phyloP scores from a whole-genome alignment of 148 eudicot genomes.

The Arctostaphylos glauca region DNA sequence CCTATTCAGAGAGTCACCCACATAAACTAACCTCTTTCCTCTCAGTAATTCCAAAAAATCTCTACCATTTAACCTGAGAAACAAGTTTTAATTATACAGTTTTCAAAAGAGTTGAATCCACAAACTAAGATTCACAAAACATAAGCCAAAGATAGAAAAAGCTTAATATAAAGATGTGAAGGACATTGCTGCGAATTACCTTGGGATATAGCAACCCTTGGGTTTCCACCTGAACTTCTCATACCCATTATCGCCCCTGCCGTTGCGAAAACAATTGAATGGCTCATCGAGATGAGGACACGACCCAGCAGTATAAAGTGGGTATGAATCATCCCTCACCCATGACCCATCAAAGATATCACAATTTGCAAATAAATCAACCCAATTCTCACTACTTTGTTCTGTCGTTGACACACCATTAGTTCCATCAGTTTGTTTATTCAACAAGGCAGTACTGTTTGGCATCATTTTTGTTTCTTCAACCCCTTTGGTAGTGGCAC shows the following conservation, averaged over 20 bases:
- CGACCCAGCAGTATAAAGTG: slow-evolving; percentile 59
- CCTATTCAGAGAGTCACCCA: slow-evolving; percentile 86
- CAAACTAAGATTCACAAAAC: neutral
- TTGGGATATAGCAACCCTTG: slow-evolving; percentile 57
- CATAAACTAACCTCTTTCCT: slow-evolving; percentile 71
- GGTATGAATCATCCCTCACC: slow-evolving; percentile 67
- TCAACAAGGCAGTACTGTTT: slow-evolving; percentile 3
- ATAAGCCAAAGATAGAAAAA: neutral
- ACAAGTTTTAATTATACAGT: slow-evolving; percentile 7
- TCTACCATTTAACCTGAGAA: slow-evolving; percentile 54
- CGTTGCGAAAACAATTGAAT: slow-evolving; percentile 57
- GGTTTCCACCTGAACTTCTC: slow-evolving; percentile 78
- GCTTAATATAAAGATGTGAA: neutral
- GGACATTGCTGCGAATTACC: slow-evolving; percentile 29
- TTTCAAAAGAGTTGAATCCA: neutral
- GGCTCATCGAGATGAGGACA: slow-evolving; percentile 68
- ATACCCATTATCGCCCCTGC: slow-evolving; percentile 57
- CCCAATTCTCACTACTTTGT: slow-evolving; percentile 14
- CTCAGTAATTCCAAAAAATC: slow-evolving; percentile 56
- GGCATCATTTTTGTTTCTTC: neutral
- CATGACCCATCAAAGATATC: slow-evolving; percentile 67
- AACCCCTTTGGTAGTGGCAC: neutral
- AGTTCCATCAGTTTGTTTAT: slow-evolving; percentile 30
- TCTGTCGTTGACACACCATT: neutral
- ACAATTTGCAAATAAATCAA: slow-evolving; percentile 41